Percentiles rank a stretch among this genome's conserved stretches.
phyloP scores from a whole-genome alignment of 2,329 filamentous ascomycete species.

The Zalaria sp. region DNA sequence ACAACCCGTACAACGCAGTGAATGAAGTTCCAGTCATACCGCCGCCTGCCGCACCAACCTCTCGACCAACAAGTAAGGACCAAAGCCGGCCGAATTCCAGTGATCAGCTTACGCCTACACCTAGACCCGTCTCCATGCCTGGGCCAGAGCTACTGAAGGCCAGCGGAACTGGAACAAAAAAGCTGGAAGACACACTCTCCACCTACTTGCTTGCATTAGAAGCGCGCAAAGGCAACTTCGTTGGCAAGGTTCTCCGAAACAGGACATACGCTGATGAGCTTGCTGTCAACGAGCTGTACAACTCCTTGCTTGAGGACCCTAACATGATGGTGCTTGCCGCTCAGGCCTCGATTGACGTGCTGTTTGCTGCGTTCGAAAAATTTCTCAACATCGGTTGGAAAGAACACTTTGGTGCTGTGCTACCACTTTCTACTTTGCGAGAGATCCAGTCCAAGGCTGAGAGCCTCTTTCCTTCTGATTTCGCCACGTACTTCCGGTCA shows the following conservation, averaged over 20 bases:
- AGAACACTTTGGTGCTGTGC: conserved; percentile 73
- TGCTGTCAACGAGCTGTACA: conserved; percentile 79
- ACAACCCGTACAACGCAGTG: conserved; percentile 3
- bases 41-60: conserved; percentile 18
- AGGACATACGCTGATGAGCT: conserved; percentile 60
- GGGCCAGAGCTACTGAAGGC: conserved; percentile 1
- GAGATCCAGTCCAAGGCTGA: conserved; percentile 53
- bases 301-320: conserved; percentile 70
- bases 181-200: conserved; percentile 72
- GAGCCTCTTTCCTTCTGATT: conserved; percentile 57
- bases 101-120: conserved; percentile 8
- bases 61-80: conserved; percentile 22
- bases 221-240: conserved; percentile 72
- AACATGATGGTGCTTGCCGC: conserved; percentile 61
- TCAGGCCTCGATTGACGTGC: conserved; percentile 65
- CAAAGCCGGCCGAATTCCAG: conserved; percentile 16
- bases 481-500: conserved; percentile 43
- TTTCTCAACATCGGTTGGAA: conserved; percentile 81
- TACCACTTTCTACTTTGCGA: conserved; percentile 57
- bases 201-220: conserved; percentile 73
- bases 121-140: neutral
- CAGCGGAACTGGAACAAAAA: conserved; percentile 45
- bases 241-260: conserved; percentile 61
- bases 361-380: conserved; percentile 89
- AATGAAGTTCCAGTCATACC: conserved; percentile 1